Evolutionary conservation across 768 basidiomycete genomes (phyloP).

Genomic region (Pholiota microspora): DNA sequence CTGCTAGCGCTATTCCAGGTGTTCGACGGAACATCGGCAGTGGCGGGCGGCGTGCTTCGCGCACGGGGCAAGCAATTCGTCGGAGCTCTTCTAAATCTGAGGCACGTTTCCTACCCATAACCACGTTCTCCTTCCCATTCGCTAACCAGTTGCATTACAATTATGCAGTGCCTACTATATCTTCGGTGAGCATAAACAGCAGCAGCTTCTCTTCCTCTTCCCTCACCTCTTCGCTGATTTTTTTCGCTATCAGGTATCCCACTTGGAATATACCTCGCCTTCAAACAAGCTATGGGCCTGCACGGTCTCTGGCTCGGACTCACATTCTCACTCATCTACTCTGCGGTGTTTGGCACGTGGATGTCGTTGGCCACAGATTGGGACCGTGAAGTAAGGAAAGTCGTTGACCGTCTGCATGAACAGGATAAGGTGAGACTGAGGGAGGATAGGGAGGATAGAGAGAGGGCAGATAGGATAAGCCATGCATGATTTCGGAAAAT

Average conservation of each 20-base stretch:
- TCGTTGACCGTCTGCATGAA: conserved; percentile 47
- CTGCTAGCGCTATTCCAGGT: conserved; percentile 81
- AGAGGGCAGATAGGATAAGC: conserved; percentile 7
- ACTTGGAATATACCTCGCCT: conserved; percentile 75
- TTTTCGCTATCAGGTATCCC: conserved; percentile 73
- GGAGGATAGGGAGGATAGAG: conserved; percentile 13
- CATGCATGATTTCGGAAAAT: not conserved
- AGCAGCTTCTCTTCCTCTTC: not conserved
- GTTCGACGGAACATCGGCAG: conserved; percentile 72
- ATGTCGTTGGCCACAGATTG: conserved; percentile 63
- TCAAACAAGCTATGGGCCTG: conserved; percentile 54
- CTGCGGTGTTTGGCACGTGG: conserved; percentile 50
- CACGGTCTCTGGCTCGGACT: conserved; percentile 86
- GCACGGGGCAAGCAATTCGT: conserved; percentile 79
- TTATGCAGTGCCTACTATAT: conserved; percentile 69
- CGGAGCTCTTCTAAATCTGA: conserved; percentile 79
- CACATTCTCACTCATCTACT: conserved; percentile 62
- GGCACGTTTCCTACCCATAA: conserved; percentile 31
- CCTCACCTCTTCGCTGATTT: conserved; percentile 8
- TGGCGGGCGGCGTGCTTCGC: conserved; percentile 77
- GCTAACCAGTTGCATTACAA: no score
- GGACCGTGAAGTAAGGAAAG: conserved; percentile 65
- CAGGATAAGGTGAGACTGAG: conserved; percentile 33
- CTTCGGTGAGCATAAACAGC: conserved; percentile 51
- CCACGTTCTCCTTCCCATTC: not conserved